A percentile compares a stretch with the other conserved stretches of the same genome.
Evolutionary conservation across 305 asterid genomes (phyloP).

Genomic region (Fraxinus albicans): DNA sequence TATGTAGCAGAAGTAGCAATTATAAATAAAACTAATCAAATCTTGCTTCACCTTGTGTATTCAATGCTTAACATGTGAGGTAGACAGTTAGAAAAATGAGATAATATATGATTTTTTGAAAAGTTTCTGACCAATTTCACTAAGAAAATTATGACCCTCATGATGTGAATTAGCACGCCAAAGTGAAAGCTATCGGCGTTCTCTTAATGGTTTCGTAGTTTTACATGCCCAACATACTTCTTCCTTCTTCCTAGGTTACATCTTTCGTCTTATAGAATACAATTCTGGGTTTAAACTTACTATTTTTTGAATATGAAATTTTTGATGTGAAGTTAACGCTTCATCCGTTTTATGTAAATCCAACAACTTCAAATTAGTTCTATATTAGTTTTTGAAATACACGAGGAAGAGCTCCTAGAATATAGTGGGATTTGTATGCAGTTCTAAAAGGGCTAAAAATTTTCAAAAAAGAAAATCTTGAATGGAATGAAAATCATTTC

Average conservation of each 20-base stretch:
- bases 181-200: background rate
- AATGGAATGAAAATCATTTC: background rate
- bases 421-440: background rate
- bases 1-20: constrained; percentile 26
- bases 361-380: background rate
- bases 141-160: background rate
- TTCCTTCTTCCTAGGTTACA: background rate
- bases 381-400: background rate
- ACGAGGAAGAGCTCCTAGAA: background rate
- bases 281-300: background rate
- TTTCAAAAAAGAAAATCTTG: background rate
- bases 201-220: background rate
- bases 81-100: background rate
- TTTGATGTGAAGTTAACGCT: background rate
- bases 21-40: background rate
- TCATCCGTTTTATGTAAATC: background rate
- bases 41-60: background rate
- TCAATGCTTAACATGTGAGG: background rate
- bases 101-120: constrained; percentile 1
- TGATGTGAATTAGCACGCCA: background rate
- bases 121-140: background rate
- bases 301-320: background rate
- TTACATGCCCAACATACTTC: background rate
- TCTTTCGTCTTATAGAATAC: background rate
- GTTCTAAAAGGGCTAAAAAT: background rate